A percentile compares a stretch with the other conserved stretches of the same genome.
phyloP scores from a whole-genome alignment of 2,329 filamentous ascomycete genomes.

The Cryphonectria nitschkei region DNA sequence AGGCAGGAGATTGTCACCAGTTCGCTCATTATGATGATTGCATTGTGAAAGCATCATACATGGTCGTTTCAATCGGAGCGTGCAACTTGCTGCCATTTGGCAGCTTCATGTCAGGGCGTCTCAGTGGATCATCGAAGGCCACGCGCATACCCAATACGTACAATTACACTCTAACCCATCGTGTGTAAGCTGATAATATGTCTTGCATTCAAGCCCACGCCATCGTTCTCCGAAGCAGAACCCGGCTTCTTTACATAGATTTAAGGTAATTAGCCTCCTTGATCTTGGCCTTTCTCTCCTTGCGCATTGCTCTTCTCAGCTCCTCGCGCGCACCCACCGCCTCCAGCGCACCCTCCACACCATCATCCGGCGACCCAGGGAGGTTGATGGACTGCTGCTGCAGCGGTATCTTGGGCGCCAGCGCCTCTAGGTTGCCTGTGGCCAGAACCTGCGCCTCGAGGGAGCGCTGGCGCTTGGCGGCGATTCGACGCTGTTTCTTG shows the following conservation, averaged over 20 bases:
- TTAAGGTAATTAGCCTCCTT: slow-evolving; percentile 88
- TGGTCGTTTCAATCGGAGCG: neutral
- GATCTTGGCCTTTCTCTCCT: slow-evolving; percentile 74
- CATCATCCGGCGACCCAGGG: slow-evolving; percentile 52
- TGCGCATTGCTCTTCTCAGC: slow-evolving; percentile 72
- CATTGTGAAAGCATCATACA: neutral
- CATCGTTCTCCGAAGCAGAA: too few species aligned
- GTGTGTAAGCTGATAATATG: neutral
- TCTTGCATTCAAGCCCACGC: neutral
- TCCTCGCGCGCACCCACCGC: slow-evolving; percentile 60
- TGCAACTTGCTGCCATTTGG: neutral
- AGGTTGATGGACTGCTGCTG: slow-evolving; percentile 80
- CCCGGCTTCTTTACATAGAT: slow-evolving; percentile 61
- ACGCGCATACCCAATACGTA: neutral
- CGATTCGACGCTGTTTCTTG: slow-evolving; percentile 76
- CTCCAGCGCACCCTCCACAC: slow-evolving; percentile 49
- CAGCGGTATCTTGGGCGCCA: slow-evolving; percentile 72
- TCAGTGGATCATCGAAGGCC: neutral
- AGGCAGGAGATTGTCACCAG: neutral
- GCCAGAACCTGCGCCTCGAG: slow-evolving; percentile 64
- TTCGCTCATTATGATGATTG: neutral
- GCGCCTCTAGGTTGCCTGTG: slow-evolving; percentile 66
- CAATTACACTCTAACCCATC: neutral
- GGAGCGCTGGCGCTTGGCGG: slow-evolving; percentile 65
- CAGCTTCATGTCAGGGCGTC: neutral